These are phyloP conservation scores for Candida saitoana DNA, from an alignment of 805 yeast species.

Conservation along the genomic window DNA sequence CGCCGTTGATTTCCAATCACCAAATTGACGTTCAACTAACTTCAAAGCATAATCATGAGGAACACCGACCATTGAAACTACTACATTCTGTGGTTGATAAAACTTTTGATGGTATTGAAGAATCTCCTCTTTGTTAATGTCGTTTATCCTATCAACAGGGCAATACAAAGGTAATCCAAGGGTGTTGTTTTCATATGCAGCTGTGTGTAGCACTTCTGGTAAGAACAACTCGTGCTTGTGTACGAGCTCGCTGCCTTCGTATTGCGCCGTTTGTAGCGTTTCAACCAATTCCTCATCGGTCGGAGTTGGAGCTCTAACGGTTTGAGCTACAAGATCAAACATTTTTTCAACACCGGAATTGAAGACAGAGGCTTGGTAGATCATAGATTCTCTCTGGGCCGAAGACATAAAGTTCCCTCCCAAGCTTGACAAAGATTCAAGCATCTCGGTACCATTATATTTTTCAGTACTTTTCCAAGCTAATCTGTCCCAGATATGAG, in stretches of 20 bases:
- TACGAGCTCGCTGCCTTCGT: slow-evolving; percentile 80
- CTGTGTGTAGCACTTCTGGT: slow-evolving; percentile 86
- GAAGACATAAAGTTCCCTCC: slow-evolving; percentile 96
- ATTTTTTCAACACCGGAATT: slow-evolving; percentile 77
- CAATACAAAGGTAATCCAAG: slow-evolving; percentile 85
- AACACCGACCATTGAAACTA: slow-evolving; percentile 86
- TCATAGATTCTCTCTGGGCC: slow-evolving; percentile 83
- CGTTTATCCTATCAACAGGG: slow-evolving; percentile 62
- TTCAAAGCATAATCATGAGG: slow-evolving; percentile 64
- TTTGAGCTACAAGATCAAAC: slow-evolving; percentile 72
- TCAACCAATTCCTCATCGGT: slow-evolving; percentile 68
- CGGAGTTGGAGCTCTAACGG: slow-evolving; percentile 68
- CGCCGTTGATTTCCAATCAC: slow-evolving; percentile 43
- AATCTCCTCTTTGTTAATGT: slow-evolving; percentile 51
- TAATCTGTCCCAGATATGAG: slow-evolving; percentile 80
- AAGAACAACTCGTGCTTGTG: slow-evolving; percentile 77
- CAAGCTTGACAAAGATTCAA: slow-evolving; percentile 65
- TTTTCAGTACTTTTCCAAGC: slow-evolving; percentile 73
- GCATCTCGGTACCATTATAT: slow-evolving; percentile 62
- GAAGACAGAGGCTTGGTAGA: slow-evolving; percentile 94
- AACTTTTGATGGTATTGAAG: slow-evolving; percentile 58
- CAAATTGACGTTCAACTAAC: slow-evolving; percentile 59
- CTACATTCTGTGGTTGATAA: slow-evolving; percentile 75
- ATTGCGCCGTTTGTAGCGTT: slow-evolving; percentile 67
- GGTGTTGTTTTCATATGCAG: slow-evolving; percentile 69